These are phyloP conservation scores for Candida quercuum DNA, from an alignment of 805 yeast genomes.

Conservation along the genomic window DNA sequence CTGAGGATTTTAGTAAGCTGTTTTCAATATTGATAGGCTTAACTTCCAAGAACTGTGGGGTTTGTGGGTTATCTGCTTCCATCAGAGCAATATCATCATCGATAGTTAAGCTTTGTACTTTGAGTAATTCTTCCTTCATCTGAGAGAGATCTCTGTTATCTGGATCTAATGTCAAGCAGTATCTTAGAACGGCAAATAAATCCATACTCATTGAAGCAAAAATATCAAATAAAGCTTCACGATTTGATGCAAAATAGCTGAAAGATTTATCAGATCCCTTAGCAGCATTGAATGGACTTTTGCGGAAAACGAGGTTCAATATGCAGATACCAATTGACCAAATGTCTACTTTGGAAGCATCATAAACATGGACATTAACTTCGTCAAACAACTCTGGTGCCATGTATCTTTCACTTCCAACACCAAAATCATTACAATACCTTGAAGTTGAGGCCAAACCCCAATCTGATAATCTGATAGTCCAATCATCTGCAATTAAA, in stretches of 20 bases:
- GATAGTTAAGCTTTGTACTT: constrained; percentile 66
- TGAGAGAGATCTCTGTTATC: constrained; percentile 63
- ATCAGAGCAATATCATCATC: constrained; percentile 63
- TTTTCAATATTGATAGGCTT: constrained; percentile 19
- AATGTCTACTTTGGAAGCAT: constrained; percentile 76
- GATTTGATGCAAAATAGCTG: constrained; percentile 76
- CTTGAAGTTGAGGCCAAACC: constrained; percentile 55
- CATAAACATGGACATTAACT: constrained; percentile 50
- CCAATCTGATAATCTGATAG: constrained; percentile 69
- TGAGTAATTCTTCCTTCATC: constrained; percentile 55
- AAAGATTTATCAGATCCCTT: constrained; percentile 76
- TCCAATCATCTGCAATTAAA: constrained; percentile 48
- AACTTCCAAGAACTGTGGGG: constrained; percentile 4
- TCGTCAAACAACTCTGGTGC: constrained; percentile 85
- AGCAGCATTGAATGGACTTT: constrained; percentile 82
- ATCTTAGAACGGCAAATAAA: constrained; percentile 76
- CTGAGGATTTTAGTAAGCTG: background rate
- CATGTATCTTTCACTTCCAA: constrained; percentile 90
- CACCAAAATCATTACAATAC: constrained; percentile 68
- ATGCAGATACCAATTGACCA: constrained; percentile 89
- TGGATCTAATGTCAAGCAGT: constrained; percentile 80
- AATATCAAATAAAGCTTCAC: constrained; percentile 88
- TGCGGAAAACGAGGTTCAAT: constrained; percentile 79
- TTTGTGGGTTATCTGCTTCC: constrained; percentile 19
- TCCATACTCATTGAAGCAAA: constrained; percentile 87